These are phyloP conservation scores for Pseudocercospora musae DNA, from an alignment of 2,329 filamentous ascomycete genomes.

Conservation along the genomic window DNA sequence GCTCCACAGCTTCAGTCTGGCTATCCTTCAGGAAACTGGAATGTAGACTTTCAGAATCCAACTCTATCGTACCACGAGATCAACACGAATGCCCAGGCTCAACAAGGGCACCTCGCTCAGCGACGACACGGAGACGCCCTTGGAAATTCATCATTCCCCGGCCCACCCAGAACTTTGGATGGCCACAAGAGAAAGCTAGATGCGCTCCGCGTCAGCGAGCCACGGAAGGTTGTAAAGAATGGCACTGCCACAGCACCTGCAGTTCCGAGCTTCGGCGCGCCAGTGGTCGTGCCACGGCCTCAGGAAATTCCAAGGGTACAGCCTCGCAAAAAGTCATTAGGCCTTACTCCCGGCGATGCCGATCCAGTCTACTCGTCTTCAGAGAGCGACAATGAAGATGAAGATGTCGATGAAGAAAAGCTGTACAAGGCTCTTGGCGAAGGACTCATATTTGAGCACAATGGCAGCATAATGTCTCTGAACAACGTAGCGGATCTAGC, in stretches of 20 bases:
- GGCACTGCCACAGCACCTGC: slow-evolving; percentile 28
- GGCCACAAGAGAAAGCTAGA: slow-evolving; percentile 37
- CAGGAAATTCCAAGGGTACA: slow-evolving; percentile 10
- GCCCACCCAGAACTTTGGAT: slow-evolving; percentile 19
- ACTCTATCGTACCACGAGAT: too few species aligned
- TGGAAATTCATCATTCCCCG: background rate
- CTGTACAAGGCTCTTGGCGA: slow-evolving; percentile 35
- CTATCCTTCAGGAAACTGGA: too few species aligned
- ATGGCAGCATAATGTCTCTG: slow-evolving; percentile 53
- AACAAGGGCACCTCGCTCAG: background rate
- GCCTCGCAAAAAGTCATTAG: slow-evolving; percentile 67
- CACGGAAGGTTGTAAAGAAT: slow-evolving; percentile 13
- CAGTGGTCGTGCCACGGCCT: slow-evolving; percentile 13
- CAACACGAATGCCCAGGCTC: background rate
- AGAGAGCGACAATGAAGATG: slow-evolving; percentile 55
- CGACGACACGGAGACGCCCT: background rate
- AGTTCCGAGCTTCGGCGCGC: slow-evolving; percentile 34
- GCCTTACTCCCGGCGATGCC: slow-evolving; percentile 56
- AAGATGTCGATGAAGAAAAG: slow-evolving; percentile 69
- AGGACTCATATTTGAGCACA: slow-evolving; percentile 50
- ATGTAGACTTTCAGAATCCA: too few species aligned
- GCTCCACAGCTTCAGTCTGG: background rate
- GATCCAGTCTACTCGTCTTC: slow-evolving; percentile 25
- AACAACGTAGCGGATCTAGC: slow-evolving; percentile 64
- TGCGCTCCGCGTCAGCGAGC: slow-evolving; percentile 25